Conservation (phyloP, 2,329 filamentous ascomycete genomes). For the Arthrobotrys pseudoclavata region DNA sequence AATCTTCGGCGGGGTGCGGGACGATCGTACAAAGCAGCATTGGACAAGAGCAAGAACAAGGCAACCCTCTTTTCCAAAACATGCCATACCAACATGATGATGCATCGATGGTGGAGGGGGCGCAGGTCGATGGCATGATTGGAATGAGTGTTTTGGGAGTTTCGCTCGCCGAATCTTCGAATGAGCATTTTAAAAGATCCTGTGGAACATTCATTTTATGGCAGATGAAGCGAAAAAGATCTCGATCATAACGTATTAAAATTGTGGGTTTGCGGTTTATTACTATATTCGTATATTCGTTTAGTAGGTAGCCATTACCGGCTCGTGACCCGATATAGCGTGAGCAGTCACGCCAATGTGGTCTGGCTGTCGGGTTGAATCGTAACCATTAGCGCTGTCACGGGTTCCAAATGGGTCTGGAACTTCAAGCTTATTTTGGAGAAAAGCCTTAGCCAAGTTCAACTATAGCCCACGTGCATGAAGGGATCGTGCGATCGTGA, state of each 20-base stretch:
- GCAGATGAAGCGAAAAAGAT: slow-evolving; percentile 2
- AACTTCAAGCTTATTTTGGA: slow-evolving; percentile 17
- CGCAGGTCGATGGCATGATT: slow-evolving; percentile 22
- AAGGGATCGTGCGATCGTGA: slow-evolving; percentile 15
- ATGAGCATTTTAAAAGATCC: slow-evolving; percentile 4
- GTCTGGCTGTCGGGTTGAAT: slow-evolving; percentile 34
- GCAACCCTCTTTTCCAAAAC: slow-evolving; percentile 7
- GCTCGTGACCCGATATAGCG: slow-evolving; percentile 34
- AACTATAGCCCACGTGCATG: slow-evolving; percentile 14
- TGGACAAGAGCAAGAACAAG: slow-evolving; percentile 9
- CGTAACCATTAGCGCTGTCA: slow-evolving; percentile 22
- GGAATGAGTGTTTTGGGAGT: background rate
- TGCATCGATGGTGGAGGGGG: slow-evolving; percentile 11
- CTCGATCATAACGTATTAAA: slow-evolving; percentile 6
- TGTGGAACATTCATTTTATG: slow-evolving; percentile 10
- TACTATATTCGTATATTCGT: slow-evolving; percentile 25
- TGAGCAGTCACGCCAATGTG: slow-evolving; percentile 45
- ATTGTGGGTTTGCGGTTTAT: slow-evolving; percentile 23
- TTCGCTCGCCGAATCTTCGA: slow-evolving; percentile 6
- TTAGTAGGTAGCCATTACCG: slow-evolving; percentile 9
- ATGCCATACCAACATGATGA: slow-evolving; percentile 29
- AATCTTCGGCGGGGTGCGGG: slow-evolving; percentile 27
- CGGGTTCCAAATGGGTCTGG: slow-evolving; percentile 19
- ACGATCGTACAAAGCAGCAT: slow-evolving; percentile 2
- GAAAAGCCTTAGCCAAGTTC: slow-evolving; percentile 8